phyloP scores from a whole-genome alignment of 2,329 filamentous ascomycete species.

The Zasmidium angulare region DNA sequence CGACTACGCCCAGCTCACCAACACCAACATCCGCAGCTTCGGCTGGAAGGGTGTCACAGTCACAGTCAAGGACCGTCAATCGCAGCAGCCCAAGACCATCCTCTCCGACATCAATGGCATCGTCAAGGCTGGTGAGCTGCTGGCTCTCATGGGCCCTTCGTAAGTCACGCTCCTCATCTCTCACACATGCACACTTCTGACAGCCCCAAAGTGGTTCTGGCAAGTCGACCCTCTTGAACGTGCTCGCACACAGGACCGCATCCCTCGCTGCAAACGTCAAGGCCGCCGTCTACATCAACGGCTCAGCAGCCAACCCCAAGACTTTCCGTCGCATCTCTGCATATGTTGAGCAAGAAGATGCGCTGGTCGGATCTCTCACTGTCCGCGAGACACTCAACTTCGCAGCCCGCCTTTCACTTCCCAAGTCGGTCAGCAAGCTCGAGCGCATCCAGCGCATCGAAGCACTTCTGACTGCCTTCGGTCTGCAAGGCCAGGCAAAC shows the following conservation, averaged over 20 bases:
- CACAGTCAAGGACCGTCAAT: conserved; percentile 68
- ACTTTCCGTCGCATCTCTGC: conserved; percentile 66
- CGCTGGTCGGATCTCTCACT: conserved; percentile 76
- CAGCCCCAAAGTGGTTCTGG: conserved; percentile 54
- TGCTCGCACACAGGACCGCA: conserved; percentile 65
- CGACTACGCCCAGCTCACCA: conserved; percentile 57
- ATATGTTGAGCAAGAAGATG: conserved; percentile 88
- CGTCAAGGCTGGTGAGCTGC: conserved; percentile 68
- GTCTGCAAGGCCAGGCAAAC: conserved; percentile 66
- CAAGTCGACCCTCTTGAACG: conserved; percentile 82
- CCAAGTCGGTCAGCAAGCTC: conserved; percentile 51
- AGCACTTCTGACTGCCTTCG: conserved; percentile 69
- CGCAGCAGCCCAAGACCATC: conserved; percentile 63
- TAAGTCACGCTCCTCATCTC: conserved; percentile 34
- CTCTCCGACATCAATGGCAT: conserved; percentile 63
- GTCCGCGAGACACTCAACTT: conserved; percentile 78
- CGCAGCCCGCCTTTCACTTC: conserved; percentile 66
- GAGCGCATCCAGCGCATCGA: conserved; percentile 65
- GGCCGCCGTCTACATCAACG: conserved; percentile 64
- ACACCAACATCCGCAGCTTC: conserved; percentile 63
- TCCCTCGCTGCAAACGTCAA: conserved; percentile 55
- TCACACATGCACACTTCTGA: background rate
- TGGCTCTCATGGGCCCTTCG: conserved; percentile 78
- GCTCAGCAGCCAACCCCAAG: conserved; percentile 51
- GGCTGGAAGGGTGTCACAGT: conserved; percentile 68